Base-by-base conservation (phyloP, 169 alveolate species). In the Babesia caballi region DNA sequence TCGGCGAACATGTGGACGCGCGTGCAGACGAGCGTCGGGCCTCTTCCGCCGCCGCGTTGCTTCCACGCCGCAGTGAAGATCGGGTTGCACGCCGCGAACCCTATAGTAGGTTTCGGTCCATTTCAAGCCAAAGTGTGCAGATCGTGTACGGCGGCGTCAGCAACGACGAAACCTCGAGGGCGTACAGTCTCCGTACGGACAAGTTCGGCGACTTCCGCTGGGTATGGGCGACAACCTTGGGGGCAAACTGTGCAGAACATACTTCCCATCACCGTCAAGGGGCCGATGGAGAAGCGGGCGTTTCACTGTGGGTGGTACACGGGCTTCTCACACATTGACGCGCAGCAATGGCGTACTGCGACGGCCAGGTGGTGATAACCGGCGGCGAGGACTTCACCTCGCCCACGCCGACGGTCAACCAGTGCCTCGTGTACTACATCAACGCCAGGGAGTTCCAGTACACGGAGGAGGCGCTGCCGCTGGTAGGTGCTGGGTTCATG, bases 341-440 rank as follows among this genome's bases (percentile, higher is more conserved):
- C 21, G 27, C 44, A 42, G 71, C 84, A 9, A 81, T 81, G 88
- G 25, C 65, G 12, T 69, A 60, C 33, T 17, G 15, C 19, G 68
- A 70, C 14, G 71, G 71, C 32, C 44, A 47, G n/a, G 12, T 81
- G 0, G 46, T 81, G 17, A 72, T 81, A 11, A 65, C 70, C 8
- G 88, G 88, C 7, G 88, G 88, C 11, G 78, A 63, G 19, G 88
- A 70, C 15, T 72, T 17, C 36, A 66, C 52, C 21, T 21, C 17
- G 17, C 63, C 41, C 14, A 52, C 36, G 14, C 70, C 66, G 9
- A 52, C 66, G 21, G 61, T 47, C 12, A 38, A 65, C 23, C 51
- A 56, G 47, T 60, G 75, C 23, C 47, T 78, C 23, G 32, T 61
- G 12, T 78, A 78, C 53, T 32, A 47, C 41, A 49, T 78, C 0